Base-by-base conservation (phyloP, 495 filamentous ascomycete species). In the Penicillium herquei region DNA sequence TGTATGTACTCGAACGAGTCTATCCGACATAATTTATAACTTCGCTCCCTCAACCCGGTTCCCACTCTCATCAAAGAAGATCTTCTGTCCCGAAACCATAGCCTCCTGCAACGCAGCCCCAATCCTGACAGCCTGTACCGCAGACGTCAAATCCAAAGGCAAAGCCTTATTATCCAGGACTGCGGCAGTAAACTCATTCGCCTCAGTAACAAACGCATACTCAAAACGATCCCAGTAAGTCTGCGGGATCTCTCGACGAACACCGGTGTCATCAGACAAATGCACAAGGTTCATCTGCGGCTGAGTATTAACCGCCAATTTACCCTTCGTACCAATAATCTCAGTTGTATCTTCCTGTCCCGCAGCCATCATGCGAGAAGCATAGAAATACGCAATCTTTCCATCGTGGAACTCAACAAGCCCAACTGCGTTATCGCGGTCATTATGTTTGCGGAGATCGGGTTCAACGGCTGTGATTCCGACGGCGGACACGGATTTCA, bases 281-380 rank as follows among this genome's bases (percentile, higher is more conserved):
- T 83, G 73, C 12, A 86, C 80, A 34, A 84, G 72, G 44, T 81
- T 79, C 26, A 63, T 44, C 45, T 66, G 61, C 16, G 84, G 84
- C 54, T 81, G 73, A 10, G 70, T 73, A 55, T 86, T 87, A 18
- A 87, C 76, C 0, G 74, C 70, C 11, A 87, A 44, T 60, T 86
- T 85, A 2, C 83, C 84, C 55, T 78, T 70, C 0, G 83, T 85
- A 6, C 84, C 84, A 51, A 87, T 81, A 42, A 87, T 76, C 65
- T 87, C 84, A 0, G 83, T 84, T 44, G 74, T 79, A 60, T 87
- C 84, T 53, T 84, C 76, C 67, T 86, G 83, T 0, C 84, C 84
- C 1, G 78, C 73, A 0, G 79, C 75, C 80, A 85, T 86, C 81
- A 83, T 86, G 7, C 84, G 71, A 14, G 69, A 75, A 32, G 67